phyloP scores from a whole-genome alignment of 2,329 filamentous ascomycete species.

The Phyllosticta citrichinensis region DNA sequence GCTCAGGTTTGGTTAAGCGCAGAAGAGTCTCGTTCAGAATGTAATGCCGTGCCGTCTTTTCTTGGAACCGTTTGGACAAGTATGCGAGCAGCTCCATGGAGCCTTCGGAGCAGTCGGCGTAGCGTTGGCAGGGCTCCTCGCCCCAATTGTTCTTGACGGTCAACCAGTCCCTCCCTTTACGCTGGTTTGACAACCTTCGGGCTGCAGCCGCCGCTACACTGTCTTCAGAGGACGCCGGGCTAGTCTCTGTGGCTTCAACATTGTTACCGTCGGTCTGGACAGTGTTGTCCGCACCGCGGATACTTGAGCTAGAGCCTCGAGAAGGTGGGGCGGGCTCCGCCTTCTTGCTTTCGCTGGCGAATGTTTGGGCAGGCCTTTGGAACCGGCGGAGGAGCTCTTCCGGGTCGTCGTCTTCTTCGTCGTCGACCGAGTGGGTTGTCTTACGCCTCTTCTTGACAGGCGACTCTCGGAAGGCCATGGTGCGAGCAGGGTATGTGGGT shows the following conservation, averaged over 20 bases:
- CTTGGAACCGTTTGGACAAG: background rate
- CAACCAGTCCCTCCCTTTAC: background rate
- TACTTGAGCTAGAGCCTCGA: background rate
- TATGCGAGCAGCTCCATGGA: background rate
- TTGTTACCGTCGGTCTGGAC: too few species aligned
- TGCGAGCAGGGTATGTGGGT: background rate
- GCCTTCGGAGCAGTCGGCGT: background rate
- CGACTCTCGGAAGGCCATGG: background rate
- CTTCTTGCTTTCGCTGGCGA: background rate
- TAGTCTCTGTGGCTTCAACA: too few species aligned
- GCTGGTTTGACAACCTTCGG: background rate
- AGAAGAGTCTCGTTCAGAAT: background rate
- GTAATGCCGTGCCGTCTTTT: background rate
- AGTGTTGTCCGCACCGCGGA: too few species aligned
- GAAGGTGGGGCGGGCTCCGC: too few species aligned
- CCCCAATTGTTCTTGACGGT: background rate
- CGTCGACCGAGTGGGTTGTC: background rate
- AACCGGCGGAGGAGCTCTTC: background rate
- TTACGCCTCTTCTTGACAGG: conserved; percentile 1
- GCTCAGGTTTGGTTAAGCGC: background rate
- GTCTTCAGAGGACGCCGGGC: too few species aligned
- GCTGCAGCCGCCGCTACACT: background rate
- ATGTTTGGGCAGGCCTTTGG: background rate
- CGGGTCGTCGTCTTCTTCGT: background rate
- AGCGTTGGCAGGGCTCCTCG: background rate